These are phyloP conservation scores for Lithocarpus polystachyus DNA, from an alignment of 306 rosid species.

Conservation along the genomic window DNA sequence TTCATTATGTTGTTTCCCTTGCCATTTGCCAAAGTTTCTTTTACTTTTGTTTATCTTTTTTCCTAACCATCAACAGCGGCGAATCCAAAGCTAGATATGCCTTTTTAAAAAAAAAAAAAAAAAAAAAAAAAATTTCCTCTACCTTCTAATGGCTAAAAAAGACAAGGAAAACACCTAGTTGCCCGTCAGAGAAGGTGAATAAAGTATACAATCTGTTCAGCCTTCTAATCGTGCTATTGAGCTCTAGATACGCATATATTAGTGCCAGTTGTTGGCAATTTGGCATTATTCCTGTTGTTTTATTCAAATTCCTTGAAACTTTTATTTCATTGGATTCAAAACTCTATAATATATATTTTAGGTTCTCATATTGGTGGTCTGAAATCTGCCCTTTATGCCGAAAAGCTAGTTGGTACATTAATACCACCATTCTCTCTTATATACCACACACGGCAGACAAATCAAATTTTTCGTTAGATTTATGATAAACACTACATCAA, in stretches of 20 bases:
- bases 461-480: too few relatives aligned
- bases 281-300: neutral
- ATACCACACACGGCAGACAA: too few relatives aligned
- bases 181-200: neutral
- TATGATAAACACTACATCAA: too few relatives aligned
- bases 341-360: neutral
- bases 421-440: too few relatives aligned
- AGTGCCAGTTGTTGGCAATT: too few relatives aligned
- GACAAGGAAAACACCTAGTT: neutral
- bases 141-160: neutral
- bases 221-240: too few relatives aligned
- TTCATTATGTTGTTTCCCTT: conserved; percentile 33
- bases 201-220: neutral
- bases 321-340: neutral
- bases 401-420: neutral
- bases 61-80: conserved; percentile 5
- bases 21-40: conserved; percentile 41
- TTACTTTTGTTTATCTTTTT: conserved; percentile 25
- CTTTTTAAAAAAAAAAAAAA: neutral
- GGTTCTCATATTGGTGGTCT: neutral
- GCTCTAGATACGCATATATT: too few relatives aligned
- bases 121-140: neutral
- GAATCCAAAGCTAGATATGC: conserved; percentile 37
- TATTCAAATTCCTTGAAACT: neutral
- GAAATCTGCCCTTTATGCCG: neutral